Conservation (phyloP, 495 filamentous ascomycete genomes). For the Pyrenopolyporus hunteri region DNA sequence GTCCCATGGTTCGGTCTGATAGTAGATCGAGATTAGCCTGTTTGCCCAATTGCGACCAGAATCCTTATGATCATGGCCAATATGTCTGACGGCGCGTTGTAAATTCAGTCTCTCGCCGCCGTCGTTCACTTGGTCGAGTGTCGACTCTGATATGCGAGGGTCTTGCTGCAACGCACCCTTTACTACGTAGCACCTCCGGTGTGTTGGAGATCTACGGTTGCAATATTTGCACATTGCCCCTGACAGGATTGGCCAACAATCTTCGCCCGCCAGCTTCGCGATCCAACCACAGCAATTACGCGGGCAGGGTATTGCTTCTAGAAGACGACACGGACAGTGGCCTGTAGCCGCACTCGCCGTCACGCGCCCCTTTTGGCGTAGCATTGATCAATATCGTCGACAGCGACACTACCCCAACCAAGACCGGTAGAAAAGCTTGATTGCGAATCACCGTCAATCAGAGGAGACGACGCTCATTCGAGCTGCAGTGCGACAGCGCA, state of each 20-base stretch:
- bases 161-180: constrained; percentile 32
- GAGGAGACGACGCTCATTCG: constrained; percentile 13
- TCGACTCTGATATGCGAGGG: constrained; percentile 35
- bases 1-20: constrained; percentile 22
- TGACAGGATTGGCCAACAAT: constrained; percentile 36
- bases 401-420: constrained; percentile 16
- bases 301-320: constrained; percentile 33
- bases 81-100: constrained; percentile 29
- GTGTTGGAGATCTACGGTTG: constrained; percentile 37
- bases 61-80: constrained; percentile 14
- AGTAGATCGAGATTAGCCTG: constrained; percentile 40
- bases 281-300: constrained; percentile 22
- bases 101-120: constrained; percentile 29
- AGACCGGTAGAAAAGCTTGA: constrained; percentile 40
- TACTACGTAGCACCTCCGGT: constrained; percentile 28
- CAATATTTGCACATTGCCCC: constrained; percentile 35
- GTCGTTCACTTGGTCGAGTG: constrained; percentile 9
- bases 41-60: constrained; percentile 27
- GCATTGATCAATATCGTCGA: constrained; percentile 17
- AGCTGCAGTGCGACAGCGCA: constrained; percentile 22
- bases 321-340: constrained; percentile 22
- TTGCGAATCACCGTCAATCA: constrained; percentile 34
- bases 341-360: constrained; percentile 36
- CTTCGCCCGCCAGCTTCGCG: constrained; percentile 14
- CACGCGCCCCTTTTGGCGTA: constrained; percentile 35